These are phyloP conservation scores for Anthracocystis setariae DNA, from an alignment of 1,284 basidiomycete species.

Conservation along the genomic window DNA sequence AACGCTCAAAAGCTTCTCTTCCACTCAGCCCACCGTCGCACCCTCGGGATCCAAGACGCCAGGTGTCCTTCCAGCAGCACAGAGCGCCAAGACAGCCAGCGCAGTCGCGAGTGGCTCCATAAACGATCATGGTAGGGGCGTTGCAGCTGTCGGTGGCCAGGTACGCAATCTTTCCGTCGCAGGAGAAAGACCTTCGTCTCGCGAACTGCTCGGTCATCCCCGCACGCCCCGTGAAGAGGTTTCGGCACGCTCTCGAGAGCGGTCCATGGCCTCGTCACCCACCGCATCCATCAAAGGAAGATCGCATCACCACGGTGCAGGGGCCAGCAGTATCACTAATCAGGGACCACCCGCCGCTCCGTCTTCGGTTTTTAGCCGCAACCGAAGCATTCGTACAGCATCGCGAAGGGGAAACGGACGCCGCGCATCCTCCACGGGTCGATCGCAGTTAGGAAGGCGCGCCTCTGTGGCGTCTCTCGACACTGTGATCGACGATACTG, in stretches of 20 bases:
- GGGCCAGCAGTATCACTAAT: slow-evolving; percentile 3
- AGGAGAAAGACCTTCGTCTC: slow-evolving; percentile 33
- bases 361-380: slow-evolving; percentile 47
- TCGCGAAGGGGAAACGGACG: slow-evolving; percentile 19
- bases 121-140: slow-evolving; percentile 56
- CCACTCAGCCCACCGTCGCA: slow-evolving; percentile 10
- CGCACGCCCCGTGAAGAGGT: slow-evolving; percentile 9
- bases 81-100: slow-evolving; percentile 24
- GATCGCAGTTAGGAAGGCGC: slow-evolving; percentile 38
- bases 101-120: slow-evolving; percentile 44
- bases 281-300: slow-evolving; percentile 35
- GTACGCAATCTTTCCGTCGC: slow-evolving; percentile 13
- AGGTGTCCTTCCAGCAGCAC: slow-evolving; percentile 7
- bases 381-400: slow-evolving; percentile 30
- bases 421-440: slow-evolving; percentile 36
- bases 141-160: slow-evolving; percentile 11
- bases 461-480: slow-evolving; percentile 49
- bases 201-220: slow-evolving; percentile 41
- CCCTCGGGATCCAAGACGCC: slow-evolving; percentile 31
- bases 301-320: slow-evolving; percentile 10
- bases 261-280: slow-evolving; percentile 31
- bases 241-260: slow-evolving; percentile 6
- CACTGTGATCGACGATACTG: slow-evolving; percentile 33
- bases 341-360: slow-evolving; percentile 44
- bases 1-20: slow-evolving; percentile 27